Percentiles rank a stretch among this genome's conserved stretches.
Conservation (phyloP, 78 protist species). For the Polysphondylium violaceum region DNA sequence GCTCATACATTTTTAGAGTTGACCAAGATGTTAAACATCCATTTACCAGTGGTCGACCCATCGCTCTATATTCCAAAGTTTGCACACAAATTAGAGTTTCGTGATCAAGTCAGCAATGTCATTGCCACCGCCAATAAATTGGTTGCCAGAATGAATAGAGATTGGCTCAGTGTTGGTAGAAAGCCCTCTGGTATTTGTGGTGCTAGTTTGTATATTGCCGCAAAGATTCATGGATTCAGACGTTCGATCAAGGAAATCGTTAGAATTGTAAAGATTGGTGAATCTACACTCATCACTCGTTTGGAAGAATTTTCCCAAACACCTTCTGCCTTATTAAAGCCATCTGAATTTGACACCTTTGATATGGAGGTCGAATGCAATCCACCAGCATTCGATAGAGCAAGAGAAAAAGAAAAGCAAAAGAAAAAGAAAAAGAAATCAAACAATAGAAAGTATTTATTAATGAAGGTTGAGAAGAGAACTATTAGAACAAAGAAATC, state of each 20-base stretch:
- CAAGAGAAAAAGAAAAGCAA: conserved; percentile 15
- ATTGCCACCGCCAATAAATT: conserved; percentile 89
- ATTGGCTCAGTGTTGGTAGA: conserved; percentile 96
- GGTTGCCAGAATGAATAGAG: conserved; percentile 95
- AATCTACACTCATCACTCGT: conserved; percentile 82
- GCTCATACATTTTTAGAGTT: conserved; percentile 87
- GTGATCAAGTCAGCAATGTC: conserved; percentile 68
- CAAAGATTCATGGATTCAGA: conserved; percentile 94
- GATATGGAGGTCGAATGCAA: conserved; percentile 85
- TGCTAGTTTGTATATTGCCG: conserved; percentile 96
- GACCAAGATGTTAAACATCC: conserved; percentile 33
- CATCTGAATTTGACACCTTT: conserved; percentile 74
- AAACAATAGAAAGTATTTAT: conserved; percentile 6
- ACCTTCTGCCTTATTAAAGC: conserved; percentile 45
- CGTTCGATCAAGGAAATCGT: conserved; percentile 89
- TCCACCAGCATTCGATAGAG: conserved; percentile 85
- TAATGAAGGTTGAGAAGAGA: not conserved
- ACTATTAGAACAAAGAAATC: not conserved
- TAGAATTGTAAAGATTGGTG: conserved; percentile 91
- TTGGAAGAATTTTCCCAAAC: conserved; percentile 74
- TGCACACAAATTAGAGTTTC: conserved; percentile 92
- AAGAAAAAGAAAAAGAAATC: conserved; percentile 10
- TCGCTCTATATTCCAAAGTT: conserved; percentile 93
- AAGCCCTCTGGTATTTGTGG: conserved; percentile 97
- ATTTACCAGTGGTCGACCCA: conserved; percentile 93